Percentiles rank a stretch among this genome's conserved stretches.
Evolutionary conservation across 2,329 filamentous ascomycete genomes (phyloP).

Genomic region (Fonsecaea multimorphosa): DNA sequence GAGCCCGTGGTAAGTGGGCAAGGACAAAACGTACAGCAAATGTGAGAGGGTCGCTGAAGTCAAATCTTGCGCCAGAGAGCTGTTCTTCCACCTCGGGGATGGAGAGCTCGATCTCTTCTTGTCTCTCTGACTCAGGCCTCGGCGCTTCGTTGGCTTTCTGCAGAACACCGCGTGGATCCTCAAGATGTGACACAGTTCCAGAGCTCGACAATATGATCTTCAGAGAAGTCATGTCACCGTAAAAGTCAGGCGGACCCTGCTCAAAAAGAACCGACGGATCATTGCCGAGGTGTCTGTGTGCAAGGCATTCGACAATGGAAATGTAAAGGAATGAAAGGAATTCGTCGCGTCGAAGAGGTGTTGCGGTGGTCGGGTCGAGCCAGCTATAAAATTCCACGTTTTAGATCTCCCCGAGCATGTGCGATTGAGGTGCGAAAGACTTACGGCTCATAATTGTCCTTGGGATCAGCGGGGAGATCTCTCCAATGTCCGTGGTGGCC

Average conservation of each 20-base stretch:
- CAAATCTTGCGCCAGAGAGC: conserved; percentile 62
- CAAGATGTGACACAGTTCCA: conserved; percentile 25
- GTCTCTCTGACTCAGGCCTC: conserved; percentile 1
- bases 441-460: conserved; percentile 53
- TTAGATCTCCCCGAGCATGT: conserved; percentile 46
- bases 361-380: conserved; percentile 36
- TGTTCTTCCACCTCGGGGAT: conserved; percentile 40
- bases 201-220: conserved; percentile 20
- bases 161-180: conserved; percentile 17
- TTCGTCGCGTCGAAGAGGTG: conserved; percentile 40
- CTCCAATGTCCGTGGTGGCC: conserved; percentile 56
- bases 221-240: conserved; percentile 14
- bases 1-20: background rate
- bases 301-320: conserved; percentile 25
- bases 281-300: conserved; percentile 9
- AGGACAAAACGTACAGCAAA: conserved; percentile 69
- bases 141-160: conserved; percentile 6
- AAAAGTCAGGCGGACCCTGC: conserved; percentile 1
- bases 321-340: conserved; percentile 25
- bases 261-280: conserved; percentile 7
- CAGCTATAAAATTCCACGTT: conserved; percentile 50
- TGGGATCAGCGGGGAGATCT: conserved; percentile 45
- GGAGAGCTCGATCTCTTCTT: conserved; percentile 39
- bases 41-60: conserved; percentile 54
- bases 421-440: conserved; percentile 35